Evolutionary conservation across 2,329 filamentous ascomycete species (phyloP).

Genomic region (Trichoderma lentiforme): DNA sequence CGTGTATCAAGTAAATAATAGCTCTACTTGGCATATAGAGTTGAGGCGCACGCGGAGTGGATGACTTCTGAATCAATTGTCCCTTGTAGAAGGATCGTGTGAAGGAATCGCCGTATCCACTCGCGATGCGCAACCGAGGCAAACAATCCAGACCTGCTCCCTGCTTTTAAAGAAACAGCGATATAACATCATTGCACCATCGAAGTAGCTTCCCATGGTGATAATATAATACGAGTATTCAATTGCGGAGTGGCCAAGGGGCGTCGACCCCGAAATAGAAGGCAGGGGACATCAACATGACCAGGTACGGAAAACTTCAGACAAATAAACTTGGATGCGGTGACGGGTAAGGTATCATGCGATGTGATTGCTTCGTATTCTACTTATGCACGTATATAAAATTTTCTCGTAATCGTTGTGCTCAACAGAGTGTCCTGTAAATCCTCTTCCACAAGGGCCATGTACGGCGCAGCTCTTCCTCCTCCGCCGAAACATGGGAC

Average conservation of each 20-base stretch:
- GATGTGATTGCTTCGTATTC: neutral
- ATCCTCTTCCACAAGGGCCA: conserved; percentile 13
- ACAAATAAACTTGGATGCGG: neutral
- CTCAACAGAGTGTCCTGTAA: neutral
- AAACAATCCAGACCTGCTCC: neutral
- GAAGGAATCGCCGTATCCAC: neutral
- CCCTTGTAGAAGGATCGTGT: neutral
- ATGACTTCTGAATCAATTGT: neutral
- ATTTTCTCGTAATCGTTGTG: neutral
- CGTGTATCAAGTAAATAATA: neutral
- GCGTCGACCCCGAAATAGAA: neutral
- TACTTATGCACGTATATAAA: neutral
- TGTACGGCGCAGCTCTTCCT: neutral
- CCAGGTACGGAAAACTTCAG: neutral
- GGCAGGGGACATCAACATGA: neutral
- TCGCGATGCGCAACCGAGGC: neutral
- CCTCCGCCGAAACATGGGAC: neutral
- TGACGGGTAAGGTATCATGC: neutral
- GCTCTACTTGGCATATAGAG: neutral
- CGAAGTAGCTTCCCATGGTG: neutral
- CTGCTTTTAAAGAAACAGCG: neutral
- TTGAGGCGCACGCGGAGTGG: neutral
- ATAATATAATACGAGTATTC: neutral
- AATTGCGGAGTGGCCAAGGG: neutral
- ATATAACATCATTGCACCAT: no score